Percentiles rank a stretch among this genome's conserved stretches.
Conservation (phyloP, 305 asterid species). For the Caryopteris hybrid region DNA sequence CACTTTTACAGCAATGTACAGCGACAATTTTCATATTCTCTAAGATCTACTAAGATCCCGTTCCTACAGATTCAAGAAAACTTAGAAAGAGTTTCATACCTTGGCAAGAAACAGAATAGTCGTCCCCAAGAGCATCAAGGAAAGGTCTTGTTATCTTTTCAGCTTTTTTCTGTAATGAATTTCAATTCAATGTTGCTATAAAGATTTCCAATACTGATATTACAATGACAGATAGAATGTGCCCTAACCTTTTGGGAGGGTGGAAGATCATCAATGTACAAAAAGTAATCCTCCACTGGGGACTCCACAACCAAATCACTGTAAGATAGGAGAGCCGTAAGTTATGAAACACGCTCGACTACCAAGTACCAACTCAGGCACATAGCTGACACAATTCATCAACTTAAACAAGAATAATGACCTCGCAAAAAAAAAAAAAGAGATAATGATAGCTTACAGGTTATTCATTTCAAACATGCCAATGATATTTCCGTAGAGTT, state of each 20-base stretch:
- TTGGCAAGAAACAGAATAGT: slow-evolving; percentile 75
- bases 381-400: neutral
- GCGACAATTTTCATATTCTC: neutral
- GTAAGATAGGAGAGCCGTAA: neutral
- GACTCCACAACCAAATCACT: slow-evolving; percentile 93
- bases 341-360: slow-evolving; percentile 8
- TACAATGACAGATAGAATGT: neutral
- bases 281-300: slow-evolving; percentile 85
- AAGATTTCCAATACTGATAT: slow-evolving; percentile 1
- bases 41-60: neutral
- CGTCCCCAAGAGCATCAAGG: slow-evolving; percentile 92
- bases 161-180: slow-evolving; percentile 58
- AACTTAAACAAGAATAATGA: neutral
- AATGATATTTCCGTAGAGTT: slow-evolving; percentile 84
- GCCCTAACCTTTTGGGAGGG: slow-evolving; percentile 56
- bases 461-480: slow-evolving; percentile 98
- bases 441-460: slow-evolving; percentile 58
- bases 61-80: neutral
- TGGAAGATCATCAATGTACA: slow-evolving; percentile 84
- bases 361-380: neutral
- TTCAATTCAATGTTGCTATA: slow-evolving; percentile 7
- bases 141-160: slow-evolving; percentile 56
- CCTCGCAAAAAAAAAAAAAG: neutral
- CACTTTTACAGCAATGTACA: neutral
- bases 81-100: slow-evolving; percentile 34